These are phyloP conservation scores for Hypomyces rosellus DNA, from an alignment of 2,329 filamentous ascomycete genomes.

Conservation along the genomic window DNA sequence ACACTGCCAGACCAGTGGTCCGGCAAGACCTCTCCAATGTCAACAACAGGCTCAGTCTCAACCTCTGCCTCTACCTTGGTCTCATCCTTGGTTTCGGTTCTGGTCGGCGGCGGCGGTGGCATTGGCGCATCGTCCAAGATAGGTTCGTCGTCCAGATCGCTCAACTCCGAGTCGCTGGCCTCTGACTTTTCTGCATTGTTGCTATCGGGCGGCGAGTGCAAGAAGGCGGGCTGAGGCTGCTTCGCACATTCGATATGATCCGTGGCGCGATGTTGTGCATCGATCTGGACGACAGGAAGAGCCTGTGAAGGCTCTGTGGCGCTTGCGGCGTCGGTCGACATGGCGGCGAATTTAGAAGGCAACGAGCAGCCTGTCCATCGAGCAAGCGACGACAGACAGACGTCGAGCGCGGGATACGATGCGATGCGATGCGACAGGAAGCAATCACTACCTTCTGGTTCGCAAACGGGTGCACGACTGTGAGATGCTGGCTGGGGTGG, in stretches of 20 bases:
- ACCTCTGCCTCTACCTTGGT: constrained; percentile 15
- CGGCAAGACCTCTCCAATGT: constrained; percentile 73
- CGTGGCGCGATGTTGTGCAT: constrained; percentile 21
- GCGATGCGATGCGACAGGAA: constrained; percentile 10
- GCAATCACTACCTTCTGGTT: not conserved
- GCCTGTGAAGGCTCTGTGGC: constrained; percentile 31
- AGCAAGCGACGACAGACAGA: constrained; percentile 15
- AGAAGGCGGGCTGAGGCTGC: constrained; percentile 34
- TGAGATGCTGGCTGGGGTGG: constrained; percentile 5
- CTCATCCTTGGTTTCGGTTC: constrained; percentile 15
- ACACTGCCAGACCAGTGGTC: constrained; percentile 89
- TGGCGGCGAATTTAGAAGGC: constrained; percentile 35
- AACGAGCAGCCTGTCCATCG: constrained; percentile 31
- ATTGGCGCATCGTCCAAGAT: constrained; percentile 30
- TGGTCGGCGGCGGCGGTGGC: constrained; percentile 8
- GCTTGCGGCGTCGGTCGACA: constrained; percentile 52
- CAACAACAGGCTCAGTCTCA: constrained; percentile 38
- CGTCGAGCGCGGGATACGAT: constrained; percentile 3
- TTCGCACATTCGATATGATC: constrained; percentile 31
- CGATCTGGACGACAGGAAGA: constrained; percentile 7
- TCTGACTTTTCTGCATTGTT: constrained; percentile 55
- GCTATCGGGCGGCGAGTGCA: constrained; percentile 59
- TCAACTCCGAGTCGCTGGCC: constrained; percentile 58
- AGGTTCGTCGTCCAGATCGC: constrained; percentile 55
- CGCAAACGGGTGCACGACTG: constrained; percentile 6